Evolutionary conservation across 352 stramenopile species (phyloP), one percentile per base, ranked within the genome.

Genomic region (Globisporangium viniferum): DNA sequence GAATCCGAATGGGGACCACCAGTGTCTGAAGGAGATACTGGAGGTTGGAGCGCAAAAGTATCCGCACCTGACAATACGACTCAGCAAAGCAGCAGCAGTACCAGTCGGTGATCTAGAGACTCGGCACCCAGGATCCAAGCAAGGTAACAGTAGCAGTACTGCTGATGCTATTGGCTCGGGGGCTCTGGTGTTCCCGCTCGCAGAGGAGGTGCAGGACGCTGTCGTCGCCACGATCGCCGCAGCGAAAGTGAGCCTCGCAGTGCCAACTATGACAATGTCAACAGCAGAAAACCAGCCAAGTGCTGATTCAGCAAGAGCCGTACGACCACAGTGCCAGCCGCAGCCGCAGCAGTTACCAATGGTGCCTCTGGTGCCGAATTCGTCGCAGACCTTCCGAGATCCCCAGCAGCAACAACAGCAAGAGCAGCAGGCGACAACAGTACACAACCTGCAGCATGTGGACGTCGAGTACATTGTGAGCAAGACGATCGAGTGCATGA

Each of bases 381-480:
- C 36, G 36, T 44, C 10, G 7, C 5, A n/a, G 53, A 22, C n/a
- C 15, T 8, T 4, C 22, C 3, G 14, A 59, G 27, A 22, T 57
- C 5, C 29, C 15, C 49, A 56, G 5, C 49, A 12, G n/a, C 18
- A 57, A 3, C 48, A 14, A 2, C 49, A 56, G 49, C 49, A 24
- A 14, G 8, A 12, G 4, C 12, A 12, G 36, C 15, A 12, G 3
- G 5, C 36, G 12, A 18, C 71, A 39, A 33, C 71, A 22, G 33
- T 51, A 20, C 67, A n/a, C n/a, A n/a, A 71, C 3, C 57, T 84
- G 18, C 77, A 86, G 22, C 73, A 80, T 36, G 63, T 76, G 0
- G 80, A 88, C 49, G 78, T 90, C 24, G 82, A 90, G 69, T 86
- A 77, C 59, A 87, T 90, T 27, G 81, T 90, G 55, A 84, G 73